Conservation (phyloP, 2,329 filamentous ascomycete genomes). For the Grosmannia clavigera region DNA sequence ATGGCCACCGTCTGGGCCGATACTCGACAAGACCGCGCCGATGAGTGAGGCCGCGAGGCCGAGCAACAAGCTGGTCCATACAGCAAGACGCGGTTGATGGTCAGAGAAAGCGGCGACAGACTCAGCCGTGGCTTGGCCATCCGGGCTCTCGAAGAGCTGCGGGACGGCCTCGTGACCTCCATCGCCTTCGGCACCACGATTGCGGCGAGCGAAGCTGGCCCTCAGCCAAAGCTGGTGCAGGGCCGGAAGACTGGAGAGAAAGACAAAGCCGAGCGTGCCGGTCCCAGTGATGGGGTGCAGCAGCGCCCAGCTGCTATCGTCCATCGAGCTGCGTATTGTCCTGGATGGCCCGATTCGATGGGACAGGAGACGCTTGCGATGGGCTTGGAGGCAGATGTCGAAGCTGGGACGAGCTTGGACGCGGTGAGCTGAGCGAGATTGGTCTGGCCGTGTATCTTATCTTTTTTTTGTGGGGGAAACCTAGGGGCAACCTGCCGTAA, state of each 20-base stretch:
- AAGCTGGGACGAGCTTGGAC: not conserved
- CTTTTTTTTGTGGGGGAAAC: not conserved
- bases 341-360: not conserved
- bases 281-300: conserved; percentile 8
- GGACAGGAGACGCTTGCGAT: not conserved
- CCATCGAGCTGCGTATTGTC: not conserved
- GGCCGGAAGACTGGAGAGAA: conserved; percentile 13
- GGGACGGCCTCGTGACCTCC: conserved; percentile 13
- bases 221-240: conserved; percentile 8
- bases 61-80: conserved; percentile 14
- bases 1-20: not conserved
- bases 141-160: conserved; percentile 18
- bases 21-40: conserved; percentile 11
- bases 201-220: conserved; percentile 7
- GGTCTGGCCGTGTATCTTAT: not conserved
- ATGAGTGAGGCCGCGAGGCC: conserved; percentile 17
- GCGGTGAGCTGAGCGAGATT: not conserved
- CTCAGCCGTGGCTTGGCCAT: conserved; percentile 21
- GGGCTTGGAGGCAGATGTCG: not conserved
- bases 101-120: conserved; percentile 20
- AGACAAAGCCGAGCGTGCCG: conserved; percentile 8
- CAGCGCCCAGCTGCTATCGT: conserved; percentile 1
- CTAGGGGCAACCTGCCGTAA: not conserved
- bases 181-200: conserved; percentile 1
- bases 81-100: conserved; percentile 14